Percentiles rank a stretch among this genome's conserved stretches.
Evolutionary conservation across 345 rosid genomes (phyloP).

Genomic region (Brassica juncea): DNA sequence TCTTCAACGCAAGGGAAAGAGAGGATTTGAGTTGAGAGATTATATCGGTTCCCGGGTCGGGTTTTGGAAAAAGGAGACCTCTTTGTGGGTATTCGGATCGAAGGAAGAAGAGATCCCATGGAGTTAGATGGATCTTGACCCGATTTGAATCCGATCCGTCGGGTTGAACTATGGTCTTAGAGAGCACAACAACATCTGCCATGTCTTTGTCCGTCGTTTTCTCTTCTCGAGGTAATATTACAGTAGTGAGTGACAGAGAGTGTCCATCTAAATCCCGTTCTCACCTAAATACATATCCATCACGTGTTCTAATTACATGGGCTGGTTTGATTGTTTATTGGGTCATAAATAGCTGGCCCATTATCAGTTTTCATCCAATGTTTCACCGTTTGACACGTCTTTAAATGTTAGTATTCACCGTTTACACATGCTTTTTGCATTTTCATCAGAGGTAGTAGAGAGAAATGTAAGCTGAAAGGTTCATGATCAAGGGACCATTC

Average conservation of each 20-base stretch:
- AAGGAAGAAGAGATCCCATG: constrained; percentile 33
- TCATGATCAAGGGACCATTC: too few species aligned
- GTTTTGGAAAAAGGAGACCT: constrained; percentile 15
- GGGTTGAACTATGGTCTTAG: neutral
- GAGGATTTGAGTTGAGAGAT: neutral
- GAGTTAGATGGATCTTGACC: constrained; percentile 30
- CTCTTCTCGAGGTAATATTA: neutral
- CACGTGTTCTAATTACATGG: neutral
- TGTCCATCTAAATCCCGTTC: neutral
- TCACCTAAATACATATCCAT: neutral
- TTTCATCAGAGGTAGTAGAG: too few species aligned
- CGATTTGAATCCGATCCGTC: neutral
- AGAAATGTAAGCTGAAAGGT: too few species aligned
- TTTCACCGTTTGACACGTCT: too few species aligned
- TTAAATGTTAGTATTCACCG: neutral
- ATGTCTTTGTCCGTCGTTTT: neutral
- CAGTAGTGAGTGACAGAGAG: neutral
- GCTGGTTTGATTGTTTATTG: neutral
- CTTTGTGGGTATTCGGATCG: neutral
- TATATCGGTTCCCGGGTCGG: neutral
- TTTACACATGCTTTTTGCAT: neutral
- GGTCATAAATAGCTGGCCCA: neutral
- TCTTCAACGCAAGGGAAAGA: neutral
- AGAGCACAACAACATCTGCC: neutral
- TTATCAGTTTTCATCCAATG: neutral